phyloP scores from a whole-genome alignment of 1,284 basidiomycete genomes.

The Lignosus rhinocerotis region DNA sequence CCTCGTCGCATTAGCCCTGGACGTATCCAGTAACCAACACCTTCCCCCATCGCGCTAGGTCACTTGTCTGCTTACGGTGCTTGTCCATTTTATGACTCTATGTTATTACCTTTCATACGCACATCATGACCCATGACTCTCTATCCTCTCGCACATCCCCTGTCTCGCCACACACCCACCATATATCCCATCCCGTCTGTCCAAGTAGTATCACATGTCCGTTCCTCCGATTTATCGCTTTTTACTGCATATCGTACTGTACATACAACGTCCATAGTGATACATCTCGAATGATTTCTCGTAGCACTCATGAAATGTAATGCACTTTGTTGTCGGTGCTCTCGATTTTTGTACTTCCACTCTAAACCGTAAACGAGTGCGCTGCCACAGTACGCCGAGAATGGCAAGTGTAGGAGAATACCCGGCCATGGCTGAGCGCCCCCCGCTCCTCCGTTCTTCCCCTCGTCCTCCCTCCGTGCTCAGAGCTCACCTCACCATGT shows the following conservation, averaged over 20 bases:
- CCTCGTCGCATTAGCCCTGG: slow-evolving; percentile 4
- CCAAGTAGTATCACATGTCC: slow-evolving; percentile 22
- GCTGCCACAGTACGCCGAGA: slow-evolving; percentile 6
- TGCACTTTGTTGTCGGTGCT: slow-evolving; percentile 18
- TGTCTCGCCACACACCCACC: slow-evolving; percentile 12
- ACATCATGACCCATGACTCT: slow-evolving; percentile 23
- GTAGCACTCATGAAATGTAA: slow-evolving; percentile 20
- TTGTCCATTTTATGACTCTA: slow-evolving; percentile 31
- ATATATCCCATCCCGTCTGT: slow-evolving; percentile 8
- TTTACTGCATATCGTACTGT: slow-evolving; percentile 27
- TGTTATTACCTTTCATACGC: slow-evolving; percentile 23
- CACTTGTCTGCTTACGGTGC: slow-evolving; percentile 22
- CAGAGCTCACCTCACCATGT: slow-evolving; percentile 40
- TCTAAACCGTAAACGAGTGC: background rate
- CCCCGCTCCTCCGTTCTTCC: slow-evolving; percentile 8
- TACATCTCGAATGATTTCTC: slow-evolving; percentile 20
- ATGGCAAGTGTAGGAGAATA: slow-evolving; percentile 12
- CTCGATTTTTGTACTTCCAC: slow-evolving; percentile 1
- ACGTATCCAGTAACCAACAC: slow-evolving; percentile 2
- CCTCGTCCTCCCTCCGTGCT: slow-evolving; percentile 26
- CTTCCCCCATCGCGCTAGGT: slow-evolving; percentile 8
- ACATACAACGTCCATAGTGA: slow-evolving; percentile 30
- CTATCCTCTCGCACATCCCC: slow-evolving; percentile 21
- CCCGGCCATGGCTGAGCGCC: slow-evolving; percentile 4
- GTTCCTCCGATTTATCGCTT: slow-evolving; percentile 24